These are phyloP conservation scores for Neovahlkampfia damariscottae DNA, from an alignment of 78 protist genomes.

Conservation along the genomic window DNA sequence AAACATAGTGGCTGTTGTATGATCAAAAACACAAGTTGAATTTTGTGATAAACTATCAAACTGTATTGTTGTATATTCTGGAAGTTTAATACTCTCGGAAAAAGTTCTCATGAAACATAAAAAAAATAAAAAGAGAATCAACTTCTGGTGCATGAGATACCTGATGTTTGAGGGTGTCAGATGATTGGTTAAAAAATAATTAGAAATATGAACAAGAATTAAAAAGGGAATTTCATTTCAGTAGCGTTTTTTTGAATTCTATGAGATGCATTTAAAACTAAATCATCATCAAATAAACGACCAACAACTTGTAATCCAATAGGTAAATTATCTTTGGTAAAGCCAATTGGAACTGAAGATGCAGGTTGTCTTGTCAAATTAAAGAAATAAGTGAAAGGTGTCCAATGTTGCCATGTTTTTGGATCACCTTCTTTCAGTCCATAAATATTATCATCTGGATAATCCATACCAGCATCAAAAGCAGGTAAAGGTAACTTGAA, in stretches of 20 bases:
- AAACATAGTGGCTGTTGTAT: no score
- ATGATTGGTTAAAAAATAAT: no score
- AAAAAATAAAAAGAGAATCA: no score
- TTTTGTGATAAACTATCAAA: no score
- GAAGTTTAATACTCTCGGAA: no score
- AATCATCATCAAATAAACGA: not conserved
- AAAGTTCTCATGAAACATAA: no score
- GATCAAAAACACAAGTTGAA: no score
- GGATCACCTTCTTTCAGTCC: not conserved
- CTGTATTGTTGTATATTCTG: no score
- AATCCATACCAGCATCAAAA: not conserved
- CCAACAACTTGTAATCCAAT: constrained; percentile 1
- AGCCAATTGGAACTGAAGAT: not conserved
- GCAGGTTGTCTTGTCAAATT: constrained; percentile 1
- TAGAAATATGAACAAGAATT: no score
- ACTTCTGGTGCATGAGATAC: no score
- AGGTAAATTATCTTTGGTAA: not conserved
- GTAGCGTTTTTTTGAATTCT: not conserved
- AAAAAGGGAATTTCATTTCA: no score
- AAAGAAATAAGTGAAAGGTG: not conserved
- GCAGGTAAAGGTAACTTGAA: not conserved
- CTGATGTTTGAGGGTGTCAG: no score
- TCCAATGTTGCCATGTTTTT: not conserved
- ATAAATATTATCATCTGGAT: not conserved
- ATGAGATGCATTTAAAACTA: not conserved